Conservation (phyloP, 306 rosid genomes). For the Vachellia pachyceras region DNA sequence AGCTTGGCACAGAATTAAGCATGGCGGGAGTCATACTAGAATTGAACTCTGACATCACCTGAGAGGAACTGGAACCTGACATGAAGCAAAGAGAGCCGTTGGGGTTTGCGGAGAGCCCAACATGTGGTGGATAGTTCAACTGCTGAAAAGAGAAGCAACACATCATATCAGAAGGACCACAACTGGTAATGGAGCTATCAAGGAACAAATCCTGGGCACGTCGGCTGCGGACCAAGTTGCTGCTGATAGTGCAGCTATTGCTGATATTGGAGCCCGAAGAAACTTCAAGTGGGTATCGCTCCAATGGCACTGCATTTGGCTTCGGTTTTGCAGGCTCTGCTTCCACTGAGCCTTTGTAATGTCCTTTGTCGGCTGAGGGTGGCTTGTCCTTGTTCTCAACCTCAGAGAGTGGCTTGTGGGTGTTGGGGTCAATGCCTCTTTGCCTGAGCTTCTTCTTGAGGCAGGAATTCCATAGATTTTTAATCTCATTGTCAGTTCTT, state of each 20-base stretch:
- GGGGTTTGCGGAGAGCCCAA: conserved; percentile 49
- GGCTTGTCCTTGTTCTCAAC: conserved; percentile 53
- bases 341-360: conserved; percentile 23
- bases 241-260: conserved; percentile 41
- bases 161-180: conserved; percentile 58
- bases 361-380: conserved; percentile 46
- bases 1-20: conserved; percentile 48
- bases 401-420: conserved; percentile 80
- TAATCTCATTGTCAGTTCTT: conserved; percentile 94
- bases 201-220: conserved; percentile 70
- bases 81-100: conserved; percentile 53
- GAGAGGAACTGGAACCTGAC: conserved; percentile 52
- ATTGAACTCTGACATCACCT: conserved; percentile 57
- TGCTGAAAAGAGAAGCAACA: conserved; percentile 69
- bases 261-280: conserved; percentile 47
- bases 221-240: conserved; percentile 35
- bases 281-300: conserved; percentile 55
- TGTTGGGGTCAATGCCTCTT: conserved; percentile 90
- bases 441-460: conserved; percentile 94
- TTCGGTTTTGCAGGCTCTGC: conserved; percentile 41
- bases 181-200: conserved; percentile 50
- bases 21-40: conserved; percentile 46
- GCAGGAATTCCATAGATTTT: conserved; percentile 94
- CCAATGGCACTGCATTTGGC: conserved; percentile 37
- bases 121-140: conserved; percentile 51